Conservation (phyloP, 1,284 basidiomycete species). For the Fistulinella staudtii region DNA sequence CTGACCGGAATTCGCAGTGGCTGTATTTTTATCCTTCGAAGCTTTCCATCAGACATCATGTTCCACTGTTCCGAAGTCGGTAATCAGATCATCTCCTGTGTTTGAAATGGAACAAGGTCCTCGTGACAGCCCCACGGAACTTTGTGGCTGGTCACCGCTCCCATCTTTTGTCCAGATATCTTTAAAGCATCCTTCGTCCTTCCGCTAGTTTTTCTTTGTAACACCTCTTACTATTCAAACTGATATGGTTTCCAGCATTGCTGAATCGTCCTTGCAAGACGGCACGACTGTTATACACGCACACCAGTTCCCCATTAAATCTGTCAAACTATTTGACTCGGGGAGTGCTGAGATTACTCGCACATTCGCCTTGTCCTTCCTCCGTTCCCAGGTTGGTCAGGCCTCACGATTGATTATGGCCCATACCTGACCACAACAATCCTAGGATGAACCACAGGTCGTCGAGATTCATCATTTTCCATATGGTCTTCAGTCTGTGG, state of each 20-base stretch:
- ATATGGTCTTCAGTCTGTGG: neutral
- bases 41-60: too few species aligned
- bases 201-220: too few species aligned
- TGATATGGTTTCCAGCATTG: slow-evolving; percentile 10
- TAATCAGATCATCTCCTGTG: too few species aligned
- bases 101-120: too few species aligned
- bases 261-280: slow-evolving; percentile 2
- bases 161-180: too few species aligned
- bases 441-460: slow-evolving; percentile 14
- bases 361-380: slow-evolving; percentile 16
- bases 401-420: neutral
- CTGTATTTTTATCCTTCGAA: too few species aligned
- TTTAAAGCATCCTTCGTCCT: too few species aligned
- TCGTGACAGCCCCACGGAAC: too few species aligned
- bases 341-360: slow-evolving; percentile 19
- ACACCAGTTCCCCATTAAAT: slow-evolving; percentile 17
- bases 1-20: neutral
- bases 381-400: slow-evolving; percentile 8
- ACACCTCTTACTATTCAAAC: too few species aligned
- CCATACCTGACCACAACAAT: neutral
- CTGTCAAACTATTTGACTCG: slow-evolving; percentile 21
- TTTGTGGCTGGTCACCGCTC: too few species aligned
- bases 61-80: too few species aligned
- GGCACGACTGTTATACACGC: slow-evolving; percentile 12
- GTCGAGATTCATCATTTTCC: slow-evolving; percentile 22